These are phyloP conservation scores for Erodium moschatum DNA, from an alignment of 441 rosid species.

Conservation along the genomic window DNA sequence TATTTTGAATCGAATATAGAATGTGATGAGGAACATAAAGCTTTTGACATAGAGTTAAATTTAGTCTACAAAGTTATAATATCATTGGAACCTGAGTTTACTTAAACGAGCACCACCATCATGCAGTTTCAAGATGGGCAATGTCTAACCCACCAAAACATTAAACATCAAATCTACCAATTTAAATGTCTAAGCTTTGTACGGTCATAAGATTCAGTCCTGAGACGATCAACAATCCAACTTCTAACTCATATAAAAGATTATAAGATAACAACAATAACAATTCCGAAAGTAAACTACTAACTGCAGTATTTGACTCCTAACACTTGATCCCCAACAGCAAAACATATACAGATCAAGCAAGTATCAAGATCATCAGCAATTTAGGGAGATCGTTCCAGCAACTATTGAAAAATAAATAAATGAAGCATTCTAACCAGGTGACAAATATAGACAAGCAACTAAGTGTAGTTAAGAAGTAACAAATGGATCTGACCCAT, in stretches of 20 bases:
- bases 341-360: not conserved
- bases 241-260: not conserved
- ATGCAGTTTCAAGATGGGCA: not conserved
- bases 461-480: not conserved
- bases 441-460: not conserved
- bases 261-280: not conserved
- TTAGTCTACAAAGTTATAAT: not conserved
- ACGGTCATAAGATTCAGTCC: not conserved
- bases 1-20: not conserved
- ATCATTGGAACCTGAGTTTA: not conserved
- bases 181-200: not conserved
- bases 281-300: not conserved
- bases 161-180: not conserved
- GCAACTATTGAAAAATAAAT: not conserved
- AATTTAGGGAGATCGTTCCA: not conserved
- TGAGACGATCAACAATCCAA: not conserved
- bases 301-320: not conserved
- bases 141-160: not conserved
- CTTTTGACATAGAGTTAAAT: too few relatives aligned
- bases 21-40: not conserved
- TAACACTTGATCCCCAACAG: not conserved
- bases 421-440: not conserved
- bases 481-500: not conserved
- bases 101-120: not conserved
- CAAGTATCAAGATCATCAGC: not conserved